Evolutionary conservation across 208 protist genomes (phyloP).

Genomic region (Crithidia fasciculata): DNA sequence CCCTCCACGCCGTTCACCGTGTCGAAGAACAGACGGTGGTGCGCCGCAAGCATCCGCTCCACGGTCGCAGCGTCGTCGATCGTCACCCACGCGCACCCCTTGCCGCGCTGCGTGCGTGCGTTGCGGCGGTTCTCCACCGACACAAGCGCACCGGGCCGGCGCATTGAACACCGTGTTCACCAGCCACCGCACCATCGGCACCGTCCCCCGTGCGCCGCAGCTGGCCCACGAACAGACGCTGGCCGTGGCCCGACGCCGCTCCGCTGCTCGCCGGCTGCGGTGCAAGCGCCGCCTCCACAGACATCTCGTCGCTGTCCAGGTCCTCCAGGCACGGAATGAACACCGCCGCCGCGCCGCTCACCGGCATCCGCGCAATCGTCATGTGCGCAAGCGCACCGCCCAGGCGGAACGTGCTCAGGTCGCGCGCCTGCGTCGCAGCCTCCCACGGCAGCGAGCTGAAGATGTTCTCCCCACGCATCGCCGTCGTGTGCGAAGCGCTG

Average conservation of each 20-base stretch:
- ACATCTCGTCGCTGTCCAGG: slow-evolving; percentile 52
- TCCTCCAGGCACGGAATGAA: too few relatives aligned
- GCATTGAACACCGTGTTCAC: slow-evolving; percentile 56
- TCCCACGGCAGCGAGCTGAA: slow-evolving; percentile 61
- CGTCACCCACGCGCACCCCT: too few relatives aligned
- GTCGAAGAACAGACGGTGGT: slow-evolving; percentile 81
- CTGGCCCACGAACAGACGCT: slow-evolving; percentile 77
- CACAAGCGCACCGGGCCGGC: too few relatives aligned
- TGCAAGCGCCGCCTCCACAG: slow-evolving; percentile 41
- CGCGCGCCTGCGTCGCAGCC: slow-evolving; percentile 40
- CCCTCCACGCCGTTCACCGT: slow-evolving; percentile 56
- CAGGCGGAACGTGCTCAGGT: too few relatives aligned
- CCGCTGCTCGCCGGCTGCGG: neutral
- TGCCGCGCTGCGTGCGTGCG: too few relatives aligned
- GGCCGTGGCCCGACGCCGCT: neutral
- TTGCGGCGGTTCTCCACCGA: too few relatives aligned
- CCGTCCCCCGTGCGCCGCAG: slow-evolving; percentile 72
- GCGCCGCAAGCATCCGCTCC: slow-evolving; percentile 40
- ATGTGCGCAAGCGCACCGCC: too few relatives aligned
- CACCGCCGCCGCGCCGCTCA: too few relatives aligned
- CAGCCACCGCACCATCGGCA: slow-evolving; percentile 76
- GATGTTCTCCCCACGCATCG: slow-evolving; percentile 46
- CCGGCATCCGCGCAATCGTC: too few relatives aligned
- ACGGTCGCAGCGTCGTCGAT: too few relatives aligned
- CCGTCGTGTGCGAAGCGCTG: slow-evolving; percentile 21